Evolutionary conservation across 1,284 basidiomycete species (phyloP).

Genomic region (Baeospora myosura): DNA sequence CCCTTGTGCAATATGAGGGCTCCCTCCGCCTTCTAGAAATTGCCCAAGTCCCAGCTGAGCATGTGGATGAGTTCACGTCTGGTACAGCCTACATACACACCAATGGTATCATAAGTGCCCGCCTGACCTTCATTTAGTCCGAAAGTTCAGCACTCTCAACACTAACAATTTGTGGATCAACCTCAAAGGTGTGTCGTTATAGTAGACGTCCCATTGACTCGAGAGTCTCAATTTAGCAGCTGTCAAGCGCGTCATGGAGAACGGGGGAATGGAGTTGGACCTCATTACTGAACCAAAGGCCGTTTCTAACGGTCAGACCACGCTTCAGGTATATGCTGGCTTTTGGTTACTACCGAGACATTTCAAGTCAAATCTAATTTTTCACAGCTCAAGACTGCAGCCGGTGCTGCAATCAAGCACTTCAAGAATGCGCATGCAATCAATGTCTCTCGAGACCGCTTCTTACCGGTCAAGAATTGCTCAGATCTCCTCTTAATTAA

Average conservation of each 20-base stretch:
- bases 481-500: slow-evolving; percentile 93
- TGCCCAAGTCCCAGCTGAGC: slow-evolving; percentile 84
- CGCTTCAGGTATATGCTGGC: slow-evolving; percentile 45
- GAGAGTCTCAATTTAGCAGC: slow-evolving; percentile 24
- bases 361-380: slow-evolving; percentile 7
- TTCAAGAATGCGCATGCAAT: slow-evolving; percentile 92
- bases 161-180: slow-evolving; percentile 92
- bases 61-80: slow-evolving; percentile 87
- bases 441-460: slow-evolving; percentile 94
- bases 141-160: slow-evolving; percentile 81
- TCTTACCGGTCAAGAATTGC: slow-evolving; percentile 93
- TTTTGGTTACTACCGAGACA: not conserved
- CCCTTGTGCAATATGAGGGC: slow-evolving; percentile 84
- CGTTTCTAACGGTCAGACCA: slow-evolving; percentile 66
- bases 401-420: slow-evolving; percentile 97
- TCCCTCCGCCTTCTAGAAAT: slow-evolving; percentile 81
- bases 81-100: slow-evolving; percentile 19
- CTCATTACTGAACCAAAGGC: slow-evolving; percentile 79
- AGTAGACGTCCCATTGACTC: not conserved
- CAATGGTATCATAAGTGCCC: not conserved
- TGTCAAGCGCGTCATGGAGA: slow-evolving; percentile 80
- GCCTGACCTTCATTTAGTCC: slow-evolving; percentile 34
- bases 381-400: slow-evolving; percentile 90
- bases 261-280: slow-evolving; percentile 70
- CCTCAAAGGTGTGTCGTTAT: slow-evolving; percentile 41